Conservation (phyloP, 1,139 yeast species). For the Eremothecium sinecaudum region DNA sequence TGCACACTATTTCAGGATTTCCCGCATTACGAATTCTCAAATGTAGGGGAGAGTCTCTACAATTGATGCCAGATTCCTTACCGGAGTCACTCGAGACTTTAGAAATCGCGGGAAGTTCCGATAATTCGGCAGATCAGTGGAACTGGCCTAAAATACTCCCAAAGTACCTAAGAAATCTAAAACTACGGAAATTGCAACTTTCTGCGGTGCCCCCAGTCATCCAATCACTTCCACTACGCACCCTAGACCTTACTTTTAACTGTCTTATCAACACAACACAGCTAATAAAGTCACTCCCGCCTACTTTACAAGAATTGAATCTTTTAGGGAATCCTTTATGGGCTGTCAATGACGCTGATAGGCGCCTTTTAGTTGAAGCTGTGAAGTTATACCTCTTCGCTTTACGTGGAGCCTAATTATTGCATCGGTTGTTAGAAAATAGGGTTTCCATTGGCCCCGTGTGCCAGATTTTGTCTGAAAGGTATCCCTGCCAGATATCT, state of each 20-base stretch:
- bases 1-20: conserved; percentile 8
- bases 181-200: conserved; percentile 3
- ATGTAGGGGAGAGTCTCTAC: conserved; percentile 7
- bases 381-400: conserved; percentile 2
- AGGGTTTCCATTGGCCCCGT: too few relatives aligned
- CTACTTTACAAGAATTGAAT: conserved; percentile 7
- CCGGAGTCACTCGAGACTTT: conserved; percentile 10
- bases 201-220: conserved; percentile 3
- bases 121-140: conserved; percentile 2
- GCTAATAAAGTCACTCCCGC: conserved; percentile 5
- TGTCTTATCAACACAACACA: conserved; percentile 5
- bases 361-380: conserved; percentile 3
- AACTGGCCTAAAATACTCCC: conserved; percentile 3
- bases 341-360: conserved; percentile 4
- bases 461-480: too few relatives aligned
- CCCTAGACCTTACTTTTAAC: conserved; percentile 4
- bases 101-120: conserved; percentile 8
- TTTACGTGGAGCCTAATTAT: neutral
- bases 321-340: conserved; percentile 3
- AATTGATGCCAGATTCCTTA: conserved; percentile 2
- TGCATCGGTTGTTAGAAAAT: too few relatives aligned
- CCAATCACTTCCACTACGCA: conserved; percentile 1
- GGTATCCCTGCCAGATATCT: too few relatives aligned
- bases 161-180: conserved; percentile 2
- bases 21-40: conserved; percentile 9